Evolutionary conservation across 1,284 basidiomycete genomes (phyloP).

Genomic region (Agaricales sp.): DNA sequence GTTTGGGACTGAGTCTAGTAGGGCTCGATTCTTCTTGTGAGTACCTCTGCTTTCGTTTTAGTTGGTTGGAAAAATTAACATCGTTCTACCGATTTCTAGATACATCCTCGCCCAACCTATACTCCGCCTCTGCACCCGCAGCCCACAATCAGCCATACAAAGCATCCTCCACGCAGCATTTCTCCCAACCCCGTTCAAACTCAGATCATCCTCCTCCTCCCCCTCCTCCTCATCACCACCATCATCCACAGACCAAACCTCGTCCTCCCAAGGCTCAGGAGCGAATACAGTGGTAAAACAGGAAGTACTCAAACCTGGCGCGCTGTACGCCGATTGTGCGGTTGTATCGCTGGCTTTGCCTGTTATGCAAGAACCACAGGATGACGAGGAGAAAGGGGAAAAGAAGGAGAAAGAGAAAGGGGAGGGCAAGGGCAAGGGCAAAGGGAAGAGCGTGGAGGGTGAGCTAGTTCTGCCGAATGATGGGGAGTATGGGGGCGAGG

Average conservation of each 20-base stretch:
- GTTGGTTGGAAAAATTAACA: not conserved
- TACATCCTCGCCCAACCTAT: slow-evolving; percentile 53
- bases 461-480: slow-evolving; percentile 39
- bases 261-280: not conserved
- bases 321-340: slow-evolving; percentile 65
- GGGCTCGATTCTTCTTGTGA: slow-evolving; percentile 28
- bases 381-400: slow-evolving; percentile 6
- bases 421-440: slow-evolving; percentile 11
- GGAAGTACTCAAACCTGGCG: slow-evolving; percentile 63
- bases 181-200: slow-evolving; percentile 65
- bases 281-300: slow-evolving; percentile 20
- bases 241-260: slow-evolving; percentile 7
- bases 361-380: slow-evolving; percentile 15
- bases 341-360: slow-evolving; percentile 42
- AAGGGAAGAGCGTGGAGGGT: slow-evolving; percentile 14
- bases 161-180: slow-evolving; percentile 62
- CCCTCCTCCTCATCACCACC: no score
- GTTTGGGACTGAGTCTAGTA: slow-evolving; percentile 34
- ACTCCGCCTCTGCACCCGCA: slow-evolving; percentile 53
- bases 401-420: slow-evolving; percentile 6
- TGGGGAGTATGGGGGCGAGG: slow-evolving; percentile 57
- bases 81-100: slow-evolving; percentile 20
- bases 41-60: slow-evolving; percentile 9
- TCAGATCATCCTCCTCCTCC: slow-evolving; percentile 23
- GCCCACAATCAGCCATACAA: slow-evolving; percentile 45